Evolutionary conservation across 2,329 filamentous ascomycete genomes (phyloP).

Genomic region (Arthroderma sp.): DNA sequence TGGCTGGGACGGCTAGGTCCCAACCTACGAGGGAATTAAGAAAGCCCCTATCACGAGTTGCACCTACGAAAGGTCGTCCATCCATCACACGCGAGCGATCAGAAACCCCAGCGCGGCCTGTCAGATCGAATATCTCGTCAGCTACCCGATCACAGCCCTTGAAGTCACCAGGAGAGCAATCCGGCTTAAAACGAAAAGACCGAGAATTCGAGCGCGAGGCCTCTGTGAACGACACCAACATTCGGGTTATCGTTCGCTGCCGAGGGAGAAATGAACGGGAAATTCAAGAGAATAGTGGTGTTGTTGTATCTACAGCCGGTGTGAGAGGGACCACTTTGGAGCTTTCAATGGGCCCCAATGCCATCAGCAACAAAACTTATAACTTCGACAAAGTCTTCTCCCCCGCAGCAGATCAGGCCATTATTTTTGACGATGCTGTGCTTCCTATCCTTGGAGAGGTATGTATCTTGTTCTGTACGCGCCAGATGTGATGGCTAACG

Average conservation of each 20-base stretch:
- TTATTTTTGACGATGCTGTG: conserved; percentile 92
- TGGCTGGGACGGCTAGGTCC: conserved; percentile 9
- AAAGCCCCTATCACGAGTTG: conserved; percentile 38
- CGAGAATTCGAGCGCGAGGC: conserved; percentile 60
- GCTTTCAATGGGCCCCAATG: conserved; percentile 81
- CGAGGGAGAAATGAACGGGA: conserved; percentile 86
- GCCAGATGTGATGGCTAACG: conserved; percentile 5
- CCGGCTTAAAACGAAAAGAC: conserved; percentile 70
- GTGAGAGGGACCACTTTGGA: conserved; percentile 73
- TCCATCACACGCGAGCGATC: conserved; percentile 42
- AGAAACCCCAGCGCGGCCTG: conserved; percentile 57
- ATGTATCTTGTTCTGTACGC: conserved; percentile 16
- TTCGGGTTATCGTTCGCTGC: conserved; percentile 92
- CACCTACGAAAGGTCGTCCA: conserved; percentile 37
- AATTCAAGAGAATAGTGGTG: conserved; percentile 83
- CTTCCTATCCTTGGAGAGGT: conserved; percentile 88
- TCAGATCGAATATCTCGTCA: conserved; percentile 41
- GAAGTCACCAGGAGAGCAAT: conserved; percentile 32
- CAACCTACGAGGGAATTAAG: conserved; percentile 29
- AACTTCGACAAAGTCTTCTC: conserved; percentile 97
- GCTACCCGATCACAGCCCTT: conserved; percentile 18
- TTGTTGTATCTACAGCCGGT: conserved; percentile 80
- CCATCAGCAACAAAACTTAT: conserved; percentile 90
- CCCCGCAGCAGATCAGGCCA: conserved; percentile 79
- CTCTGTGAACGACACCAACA: conserved; percentile 51